Evolutionary conservation across 176 grass and related monocot genomes (phyloP).

Genomic region (Alloteropsis semialata): DNA sequence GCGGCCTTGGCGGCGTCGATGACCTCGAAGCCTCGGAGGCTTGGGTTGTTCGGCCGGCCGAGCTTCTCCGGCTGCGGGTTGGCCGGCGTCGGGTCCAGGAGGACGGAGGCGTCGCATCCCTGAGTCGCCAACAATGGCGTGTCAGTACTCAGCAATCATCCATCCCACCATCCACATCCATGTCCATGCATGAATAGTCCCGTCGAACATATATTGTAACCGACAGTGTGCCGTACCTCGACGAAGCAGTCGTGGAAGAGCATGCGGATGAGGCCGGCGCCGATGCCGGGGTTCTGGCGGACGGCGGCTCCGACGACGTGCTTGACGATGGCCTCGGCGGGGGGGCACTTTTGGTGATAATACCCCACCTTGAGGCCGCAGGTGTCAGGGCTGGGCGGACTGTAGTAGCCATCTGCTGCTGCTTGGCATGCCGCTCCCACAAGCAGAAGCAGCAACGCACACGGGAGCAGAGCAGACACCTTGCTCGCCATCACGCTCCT

Average conservation of each 20-base stretch:
- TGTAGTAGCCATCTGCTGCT: neutral
- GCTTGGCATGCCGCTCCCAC: no score
- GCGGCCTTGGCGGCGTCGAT: slow-evolving; percentile 54
- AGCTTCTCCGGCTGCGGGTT: slow-evolving; percentile 41
- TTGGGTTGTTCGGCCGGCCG: slow-evolving; percentile 33
- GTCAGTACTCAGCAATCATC: no score
- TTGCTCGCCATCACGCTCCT: neutral
- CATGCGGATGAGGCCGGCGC: slow-evolving; percentile 59
- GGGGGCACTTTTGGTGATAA: slow-evolving; percentile 13
- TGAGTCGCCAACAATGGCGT: neutral
- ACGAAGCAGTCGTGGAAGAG: slow-evolving; percentile 68
- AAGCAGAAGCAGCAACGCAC: neutral
- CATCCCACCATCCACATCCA: no score
- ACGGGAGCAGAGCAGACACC: neutral
- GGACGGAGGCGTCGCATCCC: slow-evolving; percentile 25
- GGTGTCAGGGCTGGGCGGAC: neutral
- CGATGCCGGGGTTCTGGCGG: slow-evolving; percentile 5
- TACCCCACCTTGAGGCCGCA: slow-evolving; percentile 9
- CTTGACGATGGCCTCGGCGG: slow-evolving; percentile 17
- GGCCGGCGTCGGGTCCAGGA: slow-evolving; percentile 21
- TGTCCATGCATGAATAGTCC: neutral
- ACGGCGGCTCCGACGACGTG: neutral
- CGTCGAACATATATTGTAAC: neutral
- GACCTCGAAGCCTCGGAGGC: slow-evolving; percentile 63
- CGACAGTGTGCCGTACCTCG: neutral